phyloP scores from a whole-genome alignment of 208 protist species.

The Acanthamoeba divionensis region DNA sequence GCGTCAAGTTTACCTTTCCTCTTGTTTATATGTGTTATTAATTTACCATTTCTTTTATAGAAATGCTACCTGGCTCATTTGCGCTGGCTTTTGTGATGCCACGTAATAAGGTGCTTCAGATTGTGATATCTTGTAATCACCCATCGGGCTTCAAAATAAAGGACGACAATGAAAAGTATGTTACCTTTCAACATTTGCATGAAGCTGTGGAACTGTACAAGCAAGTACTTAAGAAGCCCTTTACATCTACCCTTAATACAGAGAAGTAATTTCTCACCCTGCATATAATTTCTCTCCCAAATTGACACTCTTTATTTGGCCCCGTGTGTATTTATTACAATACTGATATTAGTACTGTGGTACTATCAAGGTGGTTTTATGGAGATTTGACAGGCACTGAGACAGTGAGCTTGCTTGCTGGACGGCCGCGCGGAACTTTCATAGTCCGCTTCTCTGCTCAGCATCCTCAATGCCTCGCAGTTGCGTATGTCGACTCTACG shows the following conservation, averaged over 20 bases:
- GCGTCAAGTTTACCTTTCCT: neutral
- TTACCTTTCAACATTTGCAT: neutral
- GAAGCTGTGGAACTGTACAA: neutral
- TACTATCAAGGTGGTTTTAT: conserved; percentile 12
- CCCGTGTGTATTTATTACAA: neutral
- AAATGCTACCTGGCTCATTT: neutral
- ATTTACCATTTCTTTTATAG: neutral
- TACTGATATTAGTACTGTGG: too few relatives aligned
- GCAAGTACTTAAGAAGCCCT: neutral
- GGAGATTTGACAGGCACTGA: neutral
- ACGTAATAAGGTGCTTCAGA: neutral
- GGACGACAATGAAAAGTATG: neutral
- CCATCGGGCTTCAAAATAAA: conserved; percentile 1
- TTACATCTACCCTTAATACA: neutral
- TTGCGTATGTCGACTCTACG: neutral
- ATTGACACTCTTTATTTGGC: neutral
- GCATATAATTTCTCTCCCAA: neutral
- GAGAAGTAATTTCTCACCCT: neutral
- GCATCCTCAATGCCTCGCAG: neutral
- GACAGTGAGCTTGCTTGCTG: neutral
- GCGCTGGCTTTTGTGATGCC: neutral
- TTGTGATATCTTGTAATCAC: neutral
- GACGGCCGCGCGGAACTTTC: neutral
- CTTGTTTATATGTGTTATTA: neutral
- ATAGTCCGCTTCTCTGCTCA: conserved; percentile 1